Conservation (phyloP, 2,329 filamentous ascomycete species). For the Chaetomiaceae sp. region DNA sequence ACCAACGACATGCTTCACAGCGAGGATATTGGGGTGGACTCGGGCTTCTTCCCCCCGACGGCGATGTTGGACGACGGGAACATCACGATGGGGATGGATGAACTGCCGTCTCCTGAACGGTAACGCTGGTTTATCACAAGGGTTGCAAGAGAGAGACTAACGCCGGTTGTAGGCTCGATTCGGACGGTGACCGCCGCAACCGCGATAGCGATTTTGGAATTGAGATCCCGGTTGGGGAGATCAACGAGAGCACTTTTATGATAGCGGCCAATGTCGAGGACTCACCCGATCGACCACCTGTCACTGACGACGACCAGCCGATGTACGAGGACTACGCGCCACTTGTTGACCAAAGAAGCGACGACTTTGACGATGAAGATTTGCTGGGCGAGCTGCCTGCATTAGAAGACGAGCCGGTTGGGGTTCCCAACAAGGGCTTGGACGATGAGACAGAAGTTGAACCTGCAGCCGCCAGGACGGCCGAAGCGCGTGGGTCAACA, state of each 20-base stretch:
- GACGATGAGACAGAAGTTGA: constrained; percentile 17
- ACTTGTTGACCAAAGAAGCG: constrained; percentile 27
- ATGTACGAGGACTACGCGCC: constrained; percentile 25
- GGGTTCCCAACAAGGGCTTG: background rate
- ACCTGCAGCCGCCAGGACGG: constrained; percentile 14
- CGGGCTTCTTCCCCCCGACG: constrained; percentile 50
- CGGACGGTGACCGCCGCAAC: constrained; percentile 18
- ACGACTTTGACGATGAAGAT: constrained; percentile 24
- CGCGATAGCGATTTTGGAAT: constrained; percentile 51
- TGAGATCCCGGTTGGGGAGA: constrained; percentile 42
- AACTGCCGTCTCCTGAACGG: constrained; percentile 38
- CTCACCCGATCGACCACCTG: constrained; percentile 12
- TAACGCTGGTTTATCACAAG: background rate
- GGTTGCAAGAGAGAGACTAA: background rate
- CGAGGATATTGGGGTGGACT: constrained; percentile 42
- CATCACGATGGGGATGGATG: constrained; percentile 36
- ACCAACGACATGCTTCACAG: constrained; percentile 34
- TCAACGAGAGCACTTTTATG: constrained; percentile 51
- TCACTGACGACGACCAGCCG: constrained; percentile 9
- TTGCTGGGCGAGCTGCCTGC: constrained; percentile 9
- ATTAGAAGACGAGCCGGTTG: constrained; percentile 15
- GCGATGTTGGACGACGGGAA: constrained; percentile 41
- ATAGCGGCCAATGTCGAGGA: constrained; percentile 35
- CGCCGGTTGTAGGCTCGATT: constrained; percentile 18
- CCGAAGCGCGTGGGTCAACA: constrained; percentile 25